Evolutionary conservation across 73 alveolate species (phyloP).

Genomic region (Tetrahymena elliotti): DNA sequence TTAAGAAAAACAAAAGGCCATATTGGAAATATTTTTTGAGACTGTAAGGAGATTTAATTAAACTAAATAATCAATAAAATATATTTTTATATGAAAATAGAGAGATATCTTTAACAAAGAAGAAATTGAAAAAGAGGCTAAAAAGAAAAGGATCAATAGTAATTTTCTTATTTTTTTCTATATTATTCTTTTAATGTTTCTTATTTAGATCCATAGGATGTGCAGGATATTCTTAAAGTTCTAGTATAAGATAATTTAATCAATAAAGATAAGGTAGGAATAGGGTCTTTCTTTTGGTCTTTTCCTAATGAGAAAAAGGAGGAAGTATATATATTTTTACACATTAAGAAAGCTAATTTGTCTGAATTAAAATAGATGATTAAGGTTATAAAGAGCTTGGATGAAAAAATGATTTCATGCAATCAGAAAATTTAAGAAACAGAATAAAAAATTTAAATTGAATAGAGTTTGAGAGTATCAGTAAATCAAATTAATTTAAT

Average conservation of each 20-base stretch:
- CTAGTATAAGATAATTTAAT: background rate
- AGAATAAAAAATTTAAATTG: background rate
- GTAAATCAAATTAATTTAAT: background rate
- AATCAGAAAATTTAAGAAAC: background rate
- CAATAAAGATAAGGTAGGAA: background rate
- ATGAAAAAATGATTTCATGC: background rate
- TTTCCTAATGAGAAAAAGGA: background rate
- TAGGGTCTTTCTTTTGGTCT: background rate
- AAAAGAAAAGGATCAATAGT: background rate
- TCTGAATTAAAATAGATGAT: background rate
- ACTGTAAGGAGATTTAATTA: background rate
- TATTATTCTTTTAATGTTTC: background rate
- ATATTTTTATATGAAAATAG: background rate
- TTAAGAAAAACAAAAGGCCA: background rate
- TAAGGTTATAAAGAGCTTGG: background rate
- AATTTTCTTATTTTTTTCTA: background rate
- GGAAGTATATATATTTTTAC: background rate
- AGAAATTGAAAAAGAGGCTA: background rate
- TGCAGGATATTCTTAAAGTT: background rate
- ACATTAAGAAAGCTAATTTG: too few relatives aligned
- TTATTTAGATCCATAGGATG: background rate
- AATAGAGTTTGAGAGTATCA: background rate
- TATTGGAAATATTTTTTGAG: background rate
- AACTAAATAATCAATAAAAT: background rate
- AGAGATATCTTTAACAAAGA: background rate